Evolutionary conservation across 2,329 filamentous ascomycete species (phyloP).

Genomic region (Arthrobotrys pseudoclavata): DNA sequence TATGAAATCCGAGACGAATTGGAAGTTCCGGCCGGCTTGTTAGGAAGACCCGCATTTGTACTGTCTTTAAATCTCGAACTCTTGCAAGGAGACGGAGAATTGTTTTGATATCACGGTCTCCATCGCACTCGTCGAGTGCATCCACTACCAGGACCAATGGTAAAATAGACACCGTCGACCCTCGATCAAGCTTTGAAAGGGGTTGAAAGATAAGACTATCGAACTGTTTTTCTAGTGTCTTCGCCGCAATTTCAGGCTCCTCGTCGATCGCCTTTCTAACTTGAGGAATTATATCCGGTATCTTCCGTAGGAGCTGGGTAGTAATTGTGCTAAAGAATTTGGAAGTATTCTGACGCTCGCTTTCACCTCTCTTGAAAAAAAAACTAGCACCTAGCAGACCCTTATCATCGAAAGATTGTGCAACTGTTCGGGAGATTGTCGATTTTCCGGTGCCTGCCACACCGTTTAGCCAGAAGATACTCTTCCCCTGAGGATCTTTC

Average conservation of each 20-base stretch:
- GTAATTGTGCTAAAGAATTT: slow-evolving; percentile 48
- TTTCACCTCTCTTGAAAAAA: slow-evolving; percentile 41
- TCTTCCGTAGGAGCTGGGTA: neutral
- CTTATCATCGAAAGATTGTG: slow-evolving; percentile 27
- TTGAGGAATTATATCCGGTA: neutral
- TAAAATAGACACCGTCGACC: neutral
- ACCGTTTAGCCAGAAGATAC: slow-evolving; percentile 66
- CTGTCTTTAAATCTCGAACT: slow-evolving; percentile 52
- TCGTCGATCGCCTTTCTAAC: neutral
- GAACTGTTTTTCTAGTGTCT: slow-evolving; percentile 64
- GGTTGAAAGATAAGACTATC: slow-evolving; percentile 7
- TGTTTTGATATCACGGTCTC: slow-evolving; percentile 64
- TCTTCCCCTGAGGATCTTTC: slow-evolving; percentile 32
- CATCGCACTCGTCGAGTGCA: slow-evolving; percentile 64
- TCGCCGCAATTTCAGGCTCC: slow-evolving; percentile 58
- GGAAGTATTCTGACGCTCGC: slow-evolving; percentile 11
- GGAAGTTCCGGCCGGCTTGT: slow-evolving; percentile 61
- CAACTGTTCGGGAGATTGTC: slow-evolving; percentile 57
- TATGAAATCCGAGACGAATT: slow-evolving; percentile 60
- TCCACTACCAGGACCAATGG: slow-evolving; percentile 63
- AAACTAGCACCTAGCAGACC: slow-evolving; percentile 20
- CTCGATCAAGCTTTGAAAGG: slow-evolving; percentile 20
- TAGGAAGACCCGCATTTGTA: slow-evolving; percentile 1
- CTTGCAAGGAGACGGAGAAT: slow-evolving; percentile 45
- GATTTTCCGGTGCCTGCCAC: slow-evolving; percentile 64